Percentiles rank a stretch among this genome's conserved stretches.
Conservation (phyloP, 1,139 yeast species). For the Saccharomyces pastorianus region DNA sequence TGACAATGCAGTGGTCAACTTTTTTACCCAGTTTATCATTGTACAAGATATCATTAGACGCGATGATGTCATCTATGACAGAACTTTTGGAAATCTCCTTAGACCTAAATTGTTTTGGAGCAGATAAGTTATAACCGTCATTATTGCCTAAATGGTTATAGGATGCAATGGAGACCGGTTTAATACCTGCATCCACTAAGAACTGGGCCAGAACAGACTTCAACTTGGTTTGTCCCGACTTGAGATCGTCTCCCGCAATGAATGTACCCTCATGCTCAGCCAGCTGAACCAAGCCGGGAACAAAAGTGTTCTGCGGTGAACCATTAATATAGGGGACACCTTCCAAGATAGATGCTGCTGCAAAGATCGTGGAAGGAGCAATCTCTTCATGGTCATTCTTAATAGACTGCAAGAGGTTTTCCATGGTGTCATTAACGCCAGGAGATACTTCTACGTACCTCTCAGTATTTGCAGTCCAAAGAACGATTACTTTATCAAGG, state of each 20-base stretch:
- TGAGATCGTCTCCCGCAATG: slow-evolving; percentile 96
- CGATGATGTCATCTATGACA: slow-evolving; percentile 91
- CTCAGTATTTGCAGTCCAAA: slow-evolving; percentile 98
- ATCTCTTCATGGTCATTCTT: slow-evolving; percentile 75
- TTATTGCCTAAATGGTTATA: slow-evolving; percentile 96
- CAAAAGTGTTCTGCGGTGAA: slow-evolving; percentile 95
- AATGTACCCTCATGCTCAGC: slow-evolving; percentile 71
- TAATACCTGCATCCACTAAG: slow-evolving; percentile 94
- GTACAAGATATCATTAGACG: slow-evolving; percentile 78
- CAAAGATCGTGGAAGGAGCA: slow-evolving; percentile 86
- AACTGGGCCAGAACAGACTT: slow-evolving; percentile 94
- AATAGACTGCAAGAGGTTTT: slow-evolving; percentile 64
- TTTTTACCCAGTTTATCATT: slow-evolving; percentile 70
- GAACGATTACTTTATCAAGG: slow-evolving; percentile 79
- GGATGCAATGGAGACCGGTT: slow-evolving; percentile 88
- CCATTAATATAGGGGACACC: slow-evolving; percentile 88
- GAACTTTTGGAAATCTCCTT: slow-evolving; percentile 91
- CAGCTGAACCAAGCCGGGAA: slow-evolving; percentile 86
- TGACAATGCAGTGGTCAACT: slow-evolving; percentile 91
- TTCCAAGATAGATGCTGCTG: slow-evolving; percentile 87
- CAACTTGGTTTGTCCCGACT: slow-evolving; percentile 92
- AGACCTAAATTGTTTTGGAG: slow-evolving; percentile 89
- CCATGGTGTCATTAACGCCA: slow-evolving; percentile 86
- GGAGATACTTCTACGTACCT: slow-evolving; percentile 71
- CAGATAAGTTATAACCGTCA: slow-evolving; percentile 86